These are phyloP conservation scores for Serendipita sp. DNA, from an alignment of 768 basidiomycete genomes.

Conservation along the genomic window DNA sequence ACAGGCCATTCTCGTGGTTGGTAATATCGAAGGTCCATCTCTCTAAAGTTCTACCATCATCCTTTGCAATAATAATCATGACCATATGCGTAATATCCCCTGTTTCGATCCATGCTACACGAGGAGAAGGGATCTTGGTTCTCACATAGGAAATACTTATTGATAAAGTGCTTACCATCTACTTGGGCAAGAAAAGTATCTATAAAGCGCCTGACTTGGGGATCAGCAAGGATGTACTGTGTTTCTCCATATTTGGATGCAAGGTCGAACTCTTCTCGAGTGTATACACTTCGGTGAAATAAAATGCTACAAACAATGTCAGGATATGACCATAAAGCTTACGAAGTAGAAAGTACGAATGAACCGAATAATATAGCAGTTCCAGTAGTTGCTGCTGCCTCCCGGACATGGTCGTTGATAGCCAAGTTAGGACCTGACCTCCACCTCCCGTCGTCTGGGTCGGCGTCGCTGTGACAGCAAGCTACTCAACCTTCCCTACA, in stretches of 20 bases:
- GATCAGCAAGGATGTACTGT: neutral
- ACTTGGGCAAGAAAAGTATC: slow-evolving; percentile 1
- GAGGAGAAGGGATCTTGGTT: neutral
- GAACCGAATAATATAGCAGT: slow-evolving; percentile 6
- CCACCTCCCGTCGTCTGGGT: neutral
- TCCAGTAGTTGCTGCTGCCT: neutral
- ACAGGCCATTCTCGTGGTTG: neutral
- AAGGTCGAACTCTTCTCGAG: slow-evolving; percentile 1
- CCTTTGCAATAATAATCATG: neutral
- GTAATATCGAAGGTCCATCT: slow-evolving; percentile 2
- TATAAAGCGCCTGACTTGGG: neutral
- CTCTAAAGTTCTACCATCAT: slow-evolving; percentile 3
- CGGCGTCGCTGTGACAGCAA: neutral
- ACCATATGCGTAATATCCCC: slow-evolving; percentile 2
- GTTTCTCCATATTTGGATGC: slow-evolving; percentile 1
- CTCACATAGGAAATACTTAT: neutral
- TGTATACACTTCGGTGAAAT: neutral
- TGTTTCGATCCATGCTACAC: neutral
- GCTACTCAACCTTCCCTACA: neutral
- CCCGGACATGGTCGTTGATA: neutral
- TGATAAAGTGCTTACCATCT: neutral
- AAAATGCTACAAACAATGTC: neutral
- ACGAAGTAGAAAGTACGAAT: neutral
- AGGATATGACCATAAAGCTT: neutral
- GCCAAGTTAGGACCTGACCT: neutral